phyloP scores from a whole-genome alignment of 306 rosid species.

The Elaeagnus macrophylla region DNA sequence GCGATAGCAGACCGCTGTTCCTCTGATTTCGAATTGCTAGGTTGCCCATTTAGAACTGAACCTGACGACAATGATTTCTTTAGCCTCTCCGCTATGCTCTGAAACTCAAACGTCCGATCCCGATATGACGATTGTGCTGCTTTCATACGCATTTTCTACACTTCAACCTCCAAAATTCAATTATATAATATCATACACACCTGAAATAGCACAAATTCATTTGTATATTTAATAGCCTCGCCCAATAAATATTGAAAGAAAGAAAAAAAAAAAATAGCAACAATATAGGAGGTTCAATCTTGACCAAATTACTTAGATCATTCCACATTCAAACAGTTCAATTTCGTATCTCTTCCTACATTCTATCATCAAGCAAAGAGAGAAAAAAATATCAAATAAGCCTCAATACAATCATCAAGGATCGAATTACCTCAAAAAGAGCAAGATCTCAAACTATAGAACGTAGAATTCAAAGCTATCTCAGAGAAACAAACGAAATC shows the following conservation, averaged over 20 bases:
- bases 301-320: no score
- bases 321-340: no score
- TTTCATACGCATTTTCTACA: conserved; percentile 46
- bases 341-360: no score
- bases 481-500: no score
- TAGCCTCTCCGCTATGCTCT: conserved; percentile 59
- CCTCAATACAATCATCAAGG: no score
- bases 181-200: conserved; percentile 30
- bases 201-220: conserved; percentile 13
- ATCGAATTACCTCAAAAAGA: no score
- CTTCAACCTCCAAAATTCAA: conserved; percentile 16
- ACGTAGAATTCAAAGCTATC: no score
- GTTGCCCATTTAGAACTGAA: conserved; percentile 44
- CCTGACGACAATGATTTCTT: conserved; percentile 51
- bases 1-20: conserved; percentile 61
- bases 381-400: no score
- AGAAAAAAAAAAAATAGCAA: neutral
- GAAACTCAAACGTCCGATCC: conserved; percentile 82
- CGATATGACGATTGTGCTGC: conserved; percentile 64
- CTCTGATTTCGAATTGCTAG: conserved; percentile 51
- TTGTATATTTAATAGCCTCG: conserved; percentile 2
- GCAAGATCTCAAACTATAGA: no score
- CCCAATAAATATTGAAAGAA: neutral
- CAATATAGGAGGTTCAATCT: no score
- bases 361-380: no score